Evolutionary conservation across 1,139 yeast genomes (phyloP).

Genomic region (Spencermartinsiella ligniputridi): DNA sequence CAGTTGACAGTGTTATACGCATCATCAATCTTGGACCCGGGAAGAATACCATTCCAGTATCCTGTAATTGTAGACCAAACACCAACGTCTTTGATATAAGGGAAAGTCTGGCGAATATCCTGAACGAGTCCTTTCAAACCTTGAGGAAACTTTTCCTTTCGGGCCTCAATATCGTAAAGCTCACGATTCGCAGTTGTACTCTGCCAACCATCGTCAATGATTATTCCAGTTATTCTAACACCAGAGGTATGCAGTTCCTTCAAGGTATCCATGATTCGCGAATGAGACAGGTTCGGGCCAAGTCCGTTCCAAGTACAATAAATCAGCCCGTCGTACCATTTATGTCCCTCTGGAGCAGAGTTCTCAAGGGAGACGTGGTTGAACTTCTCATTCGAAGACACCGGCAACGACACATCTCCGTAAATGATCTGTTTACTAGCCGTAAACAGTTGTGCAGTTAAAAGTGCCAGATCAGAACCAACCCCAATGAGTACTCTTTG

Average conservation of each 20-base stretch:
- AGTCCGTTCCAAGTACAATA: slow-evolving; percentile 35
- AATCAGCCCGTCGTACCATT: slow-evolving; percentile 25
- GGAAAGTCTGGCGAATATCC: slow-evolving; percentile 22
- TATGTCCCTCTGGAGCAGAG: slow-evolving; percentile 7
- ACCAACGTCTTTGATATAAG: slow-evolving; percentile 30
- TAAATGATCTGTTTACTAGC: neutral
- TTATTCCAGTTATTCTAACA: slow-evolving; percentile 22
- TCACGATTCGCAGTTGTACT: slow-evolving; percentile 22
- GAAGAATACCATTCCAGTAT: slow-evolving; percentile 32
- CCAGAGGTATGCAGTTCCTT: slow-evolving; percentile 24
- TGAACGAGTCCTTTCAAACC: slow-evolving; percentile 28
- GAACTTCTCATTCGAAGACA: neutral
- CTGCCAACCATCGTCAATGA: slow-evolving; percentile 36
- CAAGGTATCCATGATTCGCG: slow-evolving; percentile 22
- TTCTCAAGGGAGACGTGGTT: neutral
- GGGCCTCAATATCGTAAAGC: slow-evolving; percentile 22
- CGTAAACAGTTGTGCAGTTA: neutral
- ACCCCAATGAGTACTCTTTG: slow-evolving; percentile 16
- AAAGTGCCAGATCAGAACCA: slow-evolving; percentile 15
- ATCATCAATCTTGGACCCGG: slow-evolving; percentile 21
- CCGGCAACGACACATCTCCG: neutral
- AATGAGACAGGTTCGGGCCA: slow-evolving; percentile 24
- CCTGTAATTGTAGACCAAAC: slow-evolving; percentile 34
- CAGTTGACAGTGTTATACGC: slow-evolving; percentile 17
- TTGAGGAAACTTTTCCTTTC: slow-evolving; percentile 24